Base-by-base conservation (phyloP, 2,329 filamentous ascomycete genomes). In the Beauveria bassiana region DNA sequence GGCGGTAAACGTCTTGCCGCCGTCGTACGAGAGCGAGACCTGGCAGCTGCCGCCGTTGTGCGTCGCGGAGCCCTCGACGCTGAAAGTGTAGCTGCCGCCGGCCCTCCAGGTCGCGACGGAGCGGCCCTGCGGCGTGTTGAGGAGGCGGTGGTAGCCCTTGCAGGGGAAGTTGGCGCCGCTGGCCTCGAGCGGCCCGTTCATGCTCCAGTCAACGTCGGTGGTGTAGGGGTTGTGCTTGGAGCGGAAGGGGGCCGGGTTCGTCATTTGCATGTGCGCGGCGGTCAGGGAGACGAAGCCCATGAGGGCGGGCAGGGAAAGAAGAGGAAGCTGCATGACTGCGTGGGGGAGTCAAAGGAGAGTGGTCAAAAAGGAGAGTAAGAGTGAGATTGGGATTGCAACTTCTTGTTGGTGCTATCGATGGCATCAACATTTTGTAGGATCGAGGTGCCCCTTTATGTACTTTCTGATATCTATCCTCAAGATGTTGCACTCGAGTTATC, bases 1-100 rank as follows among this genome's bases (percentile, higher is more conserved):
- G 77, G 90, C 88, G 61, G 80, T 84, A 76, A 89, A 91, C 10
- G 81, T 83, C 53, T 77, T 73, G 26, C 86, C 87, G 63, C 83
- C 78, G 74, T 91, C 86, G 72, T 88, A 89, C 22, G 85, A 88
- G n/a, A 91, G 76, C 1, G 85, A 82, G 50, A 89, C 75, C 73
- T 91, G 88, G 73, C 88, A 91, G 6, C 85, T 88, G 34, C 88
- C 88, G 34, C 88, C 87, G 40, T 79, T 77, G 74, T 89, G 86
- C 31, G 71, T 72, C 24, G 83, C 83, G 49, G 79, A 80, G 20
- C 87, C 88, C 61, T 73, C 73, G 45, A 90, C 73, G 52, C 78
- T 80, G 72, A 90, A 78, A 64, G 81, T 80, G 72, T 88, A 84
- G 22, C 75, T 73, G 57, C 78, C 72, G 26, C 88, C 88, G 3